Conservation (phyloP, 169 alveolate genomes). For the Cryptosporidium bovis region DNA sequence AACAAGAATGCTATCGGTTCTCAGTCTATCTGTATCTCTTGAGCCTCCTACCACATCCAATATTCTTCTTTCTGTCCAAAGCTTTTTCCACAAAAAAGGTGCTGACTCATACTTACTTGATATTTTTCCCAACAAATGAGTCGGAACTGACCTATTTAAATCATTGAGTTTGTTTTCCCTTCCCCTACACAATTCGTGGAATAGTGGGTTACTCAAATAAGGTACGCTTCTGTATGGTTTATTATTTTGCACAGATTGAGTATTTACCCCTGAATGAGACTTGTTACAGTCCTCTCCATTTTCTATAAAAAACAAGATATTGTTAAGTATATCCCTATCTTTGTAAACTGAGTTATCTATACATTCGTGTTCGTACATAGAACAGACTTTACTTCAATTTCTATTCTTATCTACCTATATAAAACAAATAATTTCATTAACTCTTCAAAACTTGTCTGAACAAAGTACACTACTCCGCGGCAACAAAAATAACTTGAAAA, state of each 20-base stretch:
- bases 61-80: slow-evolving; percentile 37
- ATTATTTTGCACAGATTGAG: not conserved
- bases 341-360: not conserved
- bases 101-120: slow-evolving; percentile 24
- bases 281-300: not conserved
- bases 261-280: too few relatives aligned
- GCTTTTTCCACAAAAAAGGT: slow-evolving; percentile 57
- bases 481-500: too few relatives aligned
- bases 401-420: too few relatives aligned
- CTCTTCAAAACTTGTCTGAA: not conserved
- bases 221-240: slow-evolving; percentile 15
- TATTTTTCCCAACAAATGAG: slow-evolving; percentile 42
- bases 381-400: not conserved
- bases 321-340: slow-evolving; percentile 21
- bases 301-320: slow-evolving; percentile 14
- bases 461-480: too few relatives aligned
- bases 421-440: too few relatives aligned
- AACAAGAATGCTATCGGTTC: slow-evolving; percentile 30
- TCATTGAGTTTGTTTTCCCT: slow-evolving; percentile 54
- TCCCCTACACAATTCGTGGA: slow-evolving; percentile 58
- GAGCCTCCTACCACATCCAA: slow-evolving; percentile 24
- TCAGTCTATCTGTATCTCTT: slow-evolving; percentile 3
- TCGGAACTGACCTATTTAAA: slow-evolving; percentile 29
- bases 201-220: slow-evolving; percentile 49
- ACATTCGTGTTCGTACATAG: slow-evolving; percentile 23